Evolutionary conservation across 768 basidiomycete species (phyloP).

Genomic region (Amanita phalloides): DNA sequence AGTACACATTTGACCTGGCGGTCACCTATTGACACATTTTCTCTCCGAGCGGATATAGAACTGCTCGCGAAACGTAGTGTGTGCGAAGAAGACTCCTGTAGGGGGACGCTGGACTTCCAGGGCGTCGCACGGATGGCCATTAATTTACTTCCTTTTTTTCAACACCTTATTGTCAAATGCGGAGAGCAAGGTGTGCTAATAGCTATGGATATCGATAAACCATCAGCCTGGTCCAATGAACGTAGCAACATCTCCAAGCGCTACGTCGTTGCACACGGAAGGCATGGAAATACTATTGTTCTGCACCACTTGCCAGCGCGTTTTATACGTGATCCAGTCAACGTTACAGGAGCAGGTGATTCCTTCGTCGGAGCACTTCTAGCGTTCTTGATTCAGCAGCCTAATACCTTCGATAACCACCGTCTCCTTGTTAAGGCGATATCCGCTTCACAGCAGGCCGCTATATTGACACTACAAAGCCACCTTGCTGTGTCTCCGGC

Average conservation of each 20-base stretch:
- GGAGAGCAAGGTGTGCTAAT: constrained; percentile 60
- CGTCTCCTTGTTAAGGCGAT: constrained; percentile 32
- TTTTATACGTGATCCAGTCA: constrained; percentile 33
- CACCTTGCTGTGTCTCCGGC: constrained; percentile 54
- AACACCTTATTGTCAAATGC: constrained; percentile 77
- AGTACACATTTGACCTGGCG: constrained; percentile 54
- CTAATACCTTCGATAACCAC: constrained; percentile 35
- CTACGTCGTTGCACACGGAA: constrained; percentile 40
- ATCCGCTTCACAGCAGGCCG: constrained; percentile 52
- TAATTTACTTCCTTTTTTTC: constrained; percentile 76
- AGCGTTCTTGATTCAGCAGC: constrained; percentile 44
- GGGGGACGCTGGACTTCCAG: constrained; percentile 45
- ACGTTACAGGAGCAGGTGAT: constrained; percentile 90
- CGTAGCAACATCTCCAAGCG: constrained; percentile 35
- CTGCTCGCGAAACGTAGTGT: constrained; percentile 40
- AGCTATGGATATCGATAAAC: constrained; percentile 41
- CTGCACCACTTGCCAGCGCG: constrained; percentile 67
- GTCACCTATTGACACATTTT: constrained; percentile 50
- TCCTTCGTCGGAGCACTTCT: constrained; percentile 78
- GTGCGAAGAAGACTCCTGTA: constrained; percentile 25
- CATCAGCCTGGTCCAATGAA: constrained; percentile 41
- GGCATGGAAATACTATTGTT: constrained; percentile 38
- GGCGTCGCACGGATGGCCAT: constrained; percentile 77
- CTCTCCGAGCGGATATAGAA: constrained; percentile 56
- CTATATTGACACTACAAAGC: constrained; percentile 47